Evolutionary conservation across 306 rosid genomes (phyloP).

Genomic region (Fagus crenata): DNA sequence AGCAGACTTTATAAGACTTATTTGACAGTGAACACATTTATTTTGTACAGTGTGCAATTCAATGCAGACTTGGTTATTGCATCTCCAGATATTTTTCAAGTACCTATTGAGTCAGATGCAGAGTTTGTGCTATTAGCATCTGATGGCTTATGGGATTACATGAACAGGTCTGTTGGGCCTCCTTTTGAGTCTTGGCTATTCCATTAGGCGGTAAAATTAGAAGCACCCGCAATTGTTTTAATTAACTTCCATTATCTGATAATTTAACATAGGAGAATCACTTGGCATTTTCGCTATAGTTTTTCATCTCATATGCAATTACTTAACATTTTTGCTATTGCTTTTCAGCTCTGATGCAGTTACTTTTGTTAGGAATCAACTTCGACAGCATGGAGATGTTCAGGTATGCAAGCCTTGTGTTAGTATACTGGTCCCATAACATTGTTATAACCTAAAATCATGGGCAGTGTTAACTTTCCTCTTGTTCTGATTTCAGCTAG

Average conservation of each 20-base stretch:
- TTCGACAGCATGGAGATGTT: conserved; percentile 78
- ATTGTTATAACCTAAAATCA: background rate
- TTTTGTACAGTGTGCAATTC: conserved; percentile 63
- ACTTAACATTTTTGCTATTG: conserved; percentile 30
- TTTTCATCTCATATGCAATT: conserved; percentile 82
- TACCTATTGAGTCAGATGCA: conserved; percentile 64
- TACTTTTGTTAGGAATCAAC: conserved; percentile 74
- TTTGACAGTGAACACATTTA: conserved; percentile 16
- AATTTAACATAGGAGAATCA: conserved; percentile 22
- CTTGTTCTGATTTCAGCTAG: conserved; percentile 57
- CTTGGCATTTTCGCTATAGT: conserved; percentile 28
- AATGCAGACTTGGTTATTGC: conserved; percentile 78
- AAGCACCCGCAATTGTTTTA: background rate
- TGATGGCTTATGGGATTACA: conserved; percentile 99
- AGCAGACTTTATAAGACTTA: background rate
- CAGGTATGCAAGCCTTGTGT: conserved; percentile 49
- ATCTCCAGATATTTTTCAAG: conserved; percentile 79
- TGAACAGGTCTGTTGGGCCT: conserved; percentile 57
- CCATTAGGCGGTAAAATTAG: background rate
- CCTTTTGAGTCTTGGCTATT: conserved; percentile 24
- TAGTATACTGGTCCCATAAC: background rate
- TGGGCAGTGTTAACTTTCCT: conserved; percentile 22
- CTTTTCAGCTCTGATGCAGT: conserved; percentile 87
- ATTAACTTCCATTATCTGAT: conserved; percentile 11
- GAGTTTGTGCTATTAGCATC: conserved; percentile 89